Conservation (phyloP, 2,329 filamentous ascomycete genomes). For the Epichloe elymi region DNA sequence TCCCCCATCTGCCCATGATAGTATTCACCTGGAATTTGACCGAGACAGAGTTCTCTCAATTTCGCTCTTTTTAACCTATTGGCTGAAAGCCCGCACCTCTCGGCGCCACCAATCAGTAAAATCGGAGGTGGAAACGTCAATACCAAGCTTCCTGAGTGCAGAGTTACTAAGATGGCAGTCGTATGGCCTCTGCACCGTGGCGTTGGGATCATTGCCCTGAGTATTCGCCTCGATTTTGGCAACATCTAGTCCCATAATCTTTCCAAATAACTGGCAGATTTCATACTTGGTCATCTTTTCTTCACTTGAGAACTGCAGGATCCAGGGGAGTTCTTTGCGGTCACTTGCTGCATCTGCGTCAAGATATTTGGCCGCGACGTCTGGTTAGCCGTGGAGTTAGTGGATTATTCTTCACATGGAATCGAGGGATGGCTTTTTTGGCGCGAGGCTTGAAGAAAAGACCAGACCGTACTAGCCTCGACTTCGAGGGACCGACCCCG, state of each 20-base stretch:
- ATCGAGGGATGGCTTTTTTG: not conserved
- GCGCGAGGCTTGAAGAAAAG: not conserved
- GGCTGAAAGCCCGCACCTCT: constrained; percentile 45
- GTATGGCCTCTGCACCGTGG: constrained; percentile 65
- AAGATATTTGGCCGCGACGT: constrained; percentile 59
- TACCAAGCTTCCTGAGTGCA: constrained; percentile 57
- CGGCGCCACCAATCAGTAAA: constrained; percentile 74
- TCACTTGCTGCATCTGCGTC: constrained; percentile 29
- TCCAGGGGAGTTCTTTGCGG: constrained; percentile 39
- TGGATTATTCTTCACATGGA: not conserved
- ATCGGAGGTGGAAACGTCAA: constrained; percentile 60
- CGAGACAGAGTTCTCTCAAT: too few relatives aligned
- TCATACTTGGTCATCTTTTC: constrained; percentile 82
- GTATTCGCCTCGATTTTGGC: constrained; percentile 56
- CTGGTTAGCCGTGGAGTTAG: constrained; percentile 23
- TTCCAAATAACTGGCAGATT: constrained; percentile 65
- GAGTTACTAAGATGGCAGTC: constrained; percentile 78
- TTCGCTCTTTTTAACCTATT: constrained; percentile 20
- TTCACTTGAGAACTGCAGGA: constrained; percentile 79
- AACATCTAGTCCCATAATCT: constrained; percentile 64
- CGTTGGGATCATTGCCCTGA: constrained; percentile 58
- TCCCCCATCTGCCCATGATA: not conserved
- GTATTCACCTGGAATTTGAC: not conserved
- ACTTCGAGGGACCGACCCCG: not conserved
- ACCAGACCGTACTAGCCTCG: not conserved